These are phyloP conservation scores for Eucalyptus cladocalyx DNA, from an alignment of 345 rosid species.

Conservation along the genomic window DNA sequence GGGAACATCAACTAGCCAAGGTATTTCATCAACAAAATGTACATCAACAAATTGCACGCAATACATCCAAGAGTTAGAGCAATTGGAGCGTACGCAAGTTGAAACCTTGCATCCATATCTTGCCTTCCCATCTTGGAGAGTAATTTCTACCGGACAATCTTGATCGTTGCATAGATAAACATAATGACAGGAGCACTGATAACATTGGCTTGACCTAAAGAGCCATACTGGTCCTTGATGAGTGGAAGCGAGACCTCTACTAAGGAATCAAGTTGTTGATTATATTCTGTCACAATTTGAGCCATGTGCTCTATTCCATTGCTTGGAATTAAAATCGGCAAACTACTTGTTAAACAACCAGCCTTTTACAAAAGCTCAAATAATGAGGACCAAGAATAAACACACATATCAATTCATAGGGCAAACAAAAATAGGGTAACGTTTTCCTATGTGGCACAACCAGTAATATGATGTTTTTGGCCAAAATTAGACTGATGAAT, in stretches of 20 bases:
- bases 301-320: neutral
- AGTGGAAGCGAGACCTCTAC: neutral
- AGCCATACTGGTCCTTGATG: neutral
- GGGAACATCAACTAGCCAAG: neutral
- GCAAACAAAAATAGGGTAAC: too few species aligned
- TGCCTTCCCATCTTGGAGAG: neutral
- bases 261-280: neutral
- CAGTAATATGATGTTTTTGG: too few species aligned
- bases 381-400: neutral
- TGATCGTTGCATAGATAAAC: neutral
- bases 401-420: rapidly evolving
- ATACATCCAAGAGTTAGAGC: neutral
- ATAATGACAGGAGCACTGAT: rapidly evolving
- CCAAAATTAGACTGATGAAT: too few species aligned
- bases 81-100: neutral
- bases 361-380: neutral
- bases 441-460: neutral
- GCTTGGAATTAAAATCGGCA: neutral
- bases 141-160: too few species aligned
- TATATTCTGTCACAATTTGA: neutral
- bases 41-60: neutral
- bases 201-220: neutral
- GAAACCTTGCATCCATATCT: too few species aligned
- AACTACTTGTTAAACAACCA: neutral
- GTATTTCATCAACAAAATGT: neutral